Base-by-base conservation (phyloP, 2,329 filamentous ascomycete species). In the Metarhizium album region DNA sequence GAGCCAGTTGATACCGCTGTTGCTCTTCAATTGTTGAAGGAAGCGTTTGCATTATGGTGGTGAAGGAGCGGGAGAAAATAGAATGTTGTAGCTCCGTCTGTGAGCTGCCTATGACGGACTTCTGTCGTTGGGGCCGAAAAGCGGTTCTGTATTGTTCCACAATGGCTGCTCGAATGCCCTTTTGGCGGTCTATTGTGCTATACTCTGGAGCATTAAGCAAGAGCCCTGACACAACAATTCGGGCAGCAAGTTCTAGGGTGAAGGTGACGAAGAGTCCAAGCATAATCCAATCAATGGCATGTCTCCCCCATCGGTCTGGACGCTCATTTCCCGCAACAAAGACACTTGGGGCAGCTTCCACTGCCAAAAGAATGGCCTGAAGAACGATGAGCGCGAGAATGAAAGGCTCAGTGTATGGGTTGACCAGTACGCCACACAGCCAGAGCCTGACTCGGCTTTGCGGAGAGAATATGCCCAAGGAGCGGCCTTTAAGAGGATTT, bases 201-300 rank as follows among this genome's bases (percentile, higher is more conserved):
- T 96, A 96, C 63, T 96, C 90, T 8, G 82, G 73, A 2, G 93
- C 87, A 63, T 98, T 98, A 57, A 95, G 74, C 31, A 98, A 75
- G 59, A 98, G 86, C 0, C 93, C 94, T 0, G 93, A 98, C 1
- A 98, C 94, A 53, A 98, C 84, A 42, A 90, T 84, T 50, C 90
- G 86, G 54, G 87, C 82, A 50, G 85, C 72, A 35, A 94, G 77
- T 67, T 98, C 94, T 22, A 94, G 61, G 0, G 90, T 95, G 64
- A 97, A 98, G 47, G 98, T 79, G 52, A 86, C 74, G 65, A 98
- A 98, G 5, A 98, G 80, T 2, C 68, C 82, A 43, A 97, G 75
- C 52, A 97, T 79, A 23, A 84, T 82, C 75, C 83, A 94, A 65
- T 96, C 89, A 54, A 89, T 86, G 60, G 73, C 73, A 9, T 74